Base-by-base conservation (phyloP, 2,329 filamentous ascomycete genomes). In the Hymenoscyphus linearis region DNA sequence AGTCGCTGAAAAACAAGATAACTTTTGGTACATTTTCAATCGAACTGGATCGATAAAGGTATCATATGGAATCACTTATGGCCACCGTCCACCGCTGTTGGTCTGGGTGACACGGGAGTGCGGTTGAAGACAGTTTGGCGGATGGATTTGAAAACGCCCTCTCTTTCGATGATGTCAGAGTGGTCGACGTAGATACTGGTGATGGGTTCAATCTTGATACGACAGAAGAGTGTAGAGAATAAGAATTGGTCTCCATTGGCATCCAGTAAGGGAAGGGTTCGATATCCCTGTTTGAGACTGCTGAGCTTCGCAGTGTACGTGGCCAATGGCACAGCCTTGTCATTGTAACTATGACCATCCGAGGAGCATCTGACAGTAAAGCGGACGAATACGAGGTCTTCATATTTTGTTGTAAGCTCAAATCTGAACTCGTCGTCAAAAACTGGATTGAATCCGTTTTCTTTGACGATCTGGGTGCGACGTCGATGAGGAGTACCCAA, bases 191-290 rank as follows among this genome's bases (percentile, higher is more conserved):
- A 82, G 65, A 83, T 79, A 63, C 81, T 83, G 53, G 82, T 82
- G 40, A 82, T 77, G 14, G 80, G 78, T 44, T 83, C 80, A 34
- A 84, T 89, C 67, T 86, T 86, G 76, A 98, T 90, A 70, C 87
- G 88, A 78, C 93, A 96, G 75, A 98, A 96, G 16, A 99, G 80
- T 12, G 92, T 96, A 2, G 95, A 96, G 76, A 97, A 97, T 52
- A 97, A 82, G 73, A 96, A 98, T 69, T 93, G 91, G 69, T 97
- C 93, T 63, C 93, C 95, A 65, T 91, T 90, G 60, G 86, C 83
- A 76, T 98, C 93, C 74, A 91, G 89, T 16, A 99, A 81, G 12
- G 93, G 95, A 58, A 98, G 80, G 63, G 96, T 96, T 64, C 93
- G 91, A 75, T 95, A 98, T 31, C 95, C 95, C 75, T 95, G 87